Base-by-base conservation (phyloP, 306 rosid species). In the Coriaria nepalensis region DNA sequence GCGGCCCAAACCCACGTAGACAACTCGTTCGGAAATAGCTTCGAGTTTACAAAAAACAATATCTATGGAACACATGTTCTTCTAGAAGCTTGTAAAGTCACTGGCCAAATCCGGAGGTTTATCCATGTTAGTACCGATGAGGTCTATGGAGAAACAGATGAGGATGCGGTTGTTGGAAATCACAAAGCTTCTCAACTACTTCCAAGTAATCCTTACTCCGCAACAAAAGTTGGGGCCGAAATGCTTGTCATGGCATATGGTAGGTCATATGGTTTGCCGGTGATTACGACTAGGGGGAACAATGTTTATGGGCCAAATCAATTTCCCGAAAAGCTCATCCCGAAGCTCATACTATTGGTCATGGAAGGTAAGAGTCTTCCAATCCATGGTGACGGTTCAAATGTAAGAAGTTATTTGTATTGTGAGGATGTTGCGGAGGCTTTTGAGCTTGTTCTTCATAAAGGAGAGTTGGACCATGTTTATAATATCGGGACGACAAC, bases 351-450 rank as follows among this genome's bases (percentile, higher is more conserved):
- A 37, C 83, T 77, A 4, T 55, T 77, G 52, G 83, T 79, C 40
- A 73, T 77, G 83, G 70, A 74, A 60, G 79, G 83, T 11, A 74
- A 68, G 79, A 10, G 43, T 59, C 83, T 77, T 59, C 83, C 83
- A 0, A 72, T 77, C 57, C 83, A 77, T 39, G 83, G 83, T 43
- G 83, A 77, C 53, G 83, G 83, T 39, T 73, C 83, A 35, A 77
- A 77, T 46, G 83, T 77, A 45, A 73, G 83, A 56, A 73, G 79
- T 57, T 77, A 77, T 56, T 55, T 77, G 42, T 77, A 69, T 55
- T 77, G 83, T 13, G 83, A 77, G 59, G 83, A 77, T 66, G 83
- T 77, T 59, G 83, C 83, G 0, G 83, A 77, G 74, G 83, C 83
- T 41, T 77, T 77, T 69, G 83, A 77, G 53, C 67, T 73, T 37